Evolutionary conservation across 176 grass and related monocot species (phyloP), one percentile per base, ranked within the genome.

Genomic region (Pontederia crassipes): DNA sequence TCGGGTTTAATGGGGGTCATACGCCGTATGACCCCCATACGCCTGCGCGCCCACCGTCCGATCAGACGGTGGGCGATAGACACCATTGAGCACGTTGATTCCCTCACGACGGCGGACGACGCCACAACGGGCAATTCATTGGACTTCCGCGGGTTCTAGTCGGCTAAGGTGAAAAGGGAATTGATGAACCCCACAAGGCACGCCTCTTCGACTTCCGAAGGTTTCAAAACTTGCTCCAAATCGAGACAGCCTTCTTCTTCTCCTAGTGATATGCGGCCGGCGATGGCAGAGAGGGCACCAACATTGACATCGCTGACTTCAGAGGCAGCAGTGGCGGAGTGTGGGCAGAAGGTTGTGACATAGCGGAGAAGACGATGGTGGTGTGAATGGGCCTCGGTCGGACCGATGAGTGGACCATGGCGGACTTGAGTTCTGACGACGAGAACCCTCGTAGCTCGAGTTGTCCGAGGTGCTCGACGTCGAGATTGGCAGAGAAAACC

Each of bases 381-480:
- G 86, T 82, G 10, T 74, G 72, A 20, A 82, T 82, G 4, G 79
- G 74, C 70, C 65, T 72, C 48, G 72, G 73, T 8, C 80, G 55
- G 64, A 60, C 17, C 11, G 28, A 48, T 5, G 15, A 15, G 40
- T 32, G 40, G n/a, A n/a, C n/a, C n/a, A n/a, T n/a, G n/a, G 13
- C 66, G 14, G 88, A 93, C 67, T 98, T 88, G 6, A 85, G 84
- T 63, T 98, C 94, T 0, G 94, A 98, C 0, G 94, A 98, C 1
- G 94, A 98, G 77, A 98, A 98, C 88, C 94, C n/a, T 85, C 88
- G 58, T 93, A 92, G 72, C 94, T 98, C 58, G 94, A 98, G 55
- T 82, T 74, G 11, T 98, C 94, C 12, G n/a, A n/a, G n/a, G n/a
- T n/a, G n/a, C n/a, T n/a, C n/a, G n/a, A n/a, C n/a, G n/a, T n/a